Conservation (phyloP, 441 rosid genomes). For the Jatropha multifida region DNA sequence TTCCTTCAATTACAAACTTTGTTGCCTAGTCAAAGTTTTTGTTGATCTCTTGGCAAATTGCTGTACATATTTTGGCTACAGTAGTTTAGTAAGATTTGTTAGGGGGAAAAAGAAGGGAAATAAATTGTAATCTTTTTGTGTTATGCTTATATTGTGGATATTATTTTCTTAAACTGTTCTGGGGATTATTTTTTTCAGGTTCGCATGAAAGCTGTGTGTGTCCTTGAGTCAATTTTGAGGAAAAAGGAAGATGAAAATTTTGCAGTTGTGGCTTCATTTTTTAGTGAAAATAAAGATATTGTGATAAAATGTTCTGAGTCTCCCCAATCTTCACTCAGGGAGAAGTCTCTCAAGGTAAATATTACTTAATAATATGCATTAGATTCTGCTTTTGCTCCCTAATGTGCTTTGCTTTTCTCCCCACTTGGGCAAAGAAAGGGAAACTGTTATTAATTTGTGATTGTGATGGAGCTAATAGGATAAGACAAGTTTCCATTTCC, state of each 20-base stretch:
- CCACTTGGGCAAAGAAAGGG: background rate
- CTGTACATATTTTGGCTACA: background rate
- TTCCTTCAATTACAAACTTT: background rate
- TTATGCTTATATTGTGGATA: background rate
- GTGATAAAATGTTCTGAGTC: constrained; percentile 74
- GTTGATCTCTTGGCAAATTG: background rate
- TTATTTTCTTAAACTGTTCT: constrained; percentile 1
- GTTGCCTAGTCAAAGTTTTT: background rate
- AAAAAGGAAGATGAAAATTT: constrained; percentile 69
- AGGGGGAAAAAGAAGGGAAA: no score
- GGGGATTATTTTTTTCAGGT: constrained; percentile 49
- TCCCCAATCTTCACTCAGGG: constrained; percentile 89
- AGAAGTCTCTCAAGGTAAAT: constrained; percentile 81
- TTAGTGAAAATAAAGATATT: constrained; percentile 62
- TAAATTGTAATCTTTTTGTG: background rate
- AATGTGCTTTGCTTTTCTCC: background rate
- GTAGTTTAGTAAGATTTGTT: background rate
- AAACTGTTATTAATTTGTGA: background rate
- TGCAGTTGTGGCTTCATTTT: constrained; percentile 64
- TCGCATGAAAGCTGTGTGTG: constrained; percentile 91
- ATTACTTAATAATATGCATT: background rate
- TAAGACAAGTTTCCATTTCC: no score
- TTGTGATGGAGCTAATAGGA: background rate
- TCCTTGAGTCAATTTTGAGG: constrained; percentile 85
- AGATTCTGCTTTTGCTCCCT: background rate